These are phyloP conservation scores for Begonia loranthoides DNA, from an alignment of 306 rosid genomes.

Conservation along the genomic window DNA sequence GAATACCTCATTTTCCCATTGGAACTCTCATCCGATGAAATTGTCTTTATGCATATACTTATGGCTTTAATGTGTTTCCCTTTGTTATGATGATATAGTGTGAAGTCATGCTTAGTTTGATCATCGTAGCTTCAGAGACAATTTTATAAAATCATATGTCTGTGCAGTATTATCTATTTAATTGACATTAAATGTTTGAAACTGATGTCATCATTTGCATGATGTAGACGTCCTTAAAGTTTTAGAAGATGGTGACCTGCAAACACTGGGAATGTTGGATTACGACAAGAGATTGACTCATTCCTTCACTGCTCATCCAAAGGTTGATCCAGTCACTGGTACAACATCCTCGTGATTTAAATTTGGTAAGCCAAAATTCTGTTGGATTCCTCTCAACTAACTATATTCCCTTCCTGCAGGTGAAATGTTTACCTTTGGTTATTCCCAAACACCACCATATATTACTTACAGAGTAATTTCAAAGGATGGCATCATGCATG, in stretches of 20 bases:
- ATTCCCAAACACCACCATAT: constrained; percentile 71
- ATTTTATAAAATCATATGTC: no score
- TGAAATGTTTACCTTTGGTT: constrained; percentile 95
- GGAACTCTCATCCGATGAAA: no score
- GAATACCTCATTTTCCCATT: no score
- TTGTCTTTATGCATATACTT: no score
- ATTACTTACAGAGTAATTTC: constrained; percentile 87
- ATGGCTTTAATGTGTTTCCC: no score
- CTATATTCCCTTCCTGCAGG: constrained; percentile 40
- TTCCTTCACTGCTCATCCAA: constrained; percentile 94
- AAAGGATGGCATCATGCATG: constrained; percentile 80
- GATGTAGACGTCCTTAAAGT: constrained; percentile 69
- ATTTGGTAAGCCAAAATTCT: constrained; percentile 5
- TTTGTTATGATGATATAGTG: no score
- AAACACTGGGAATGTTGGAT: constrained; percentile 79
- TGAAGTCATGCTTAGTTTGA: no score
- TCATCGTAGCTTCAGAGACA: no score
- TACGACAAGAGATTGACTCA: constrained; percentile 89
- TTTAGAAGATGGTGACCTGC: constrained; percentile 92
- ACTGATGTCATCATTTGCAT: no score
- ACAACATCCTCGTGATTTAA: constrained; percentile 6
- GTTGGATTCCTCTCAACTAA: constrained; percentile 1
- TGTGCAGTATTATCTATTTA: no score
- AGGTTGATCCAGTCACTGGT: constrained; percentile 93
- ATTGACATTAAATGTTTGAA: no score